Conservation (phyloP, 2,329 filamentous ascomycete species). For the Exophiala oligosperma region DNA sequence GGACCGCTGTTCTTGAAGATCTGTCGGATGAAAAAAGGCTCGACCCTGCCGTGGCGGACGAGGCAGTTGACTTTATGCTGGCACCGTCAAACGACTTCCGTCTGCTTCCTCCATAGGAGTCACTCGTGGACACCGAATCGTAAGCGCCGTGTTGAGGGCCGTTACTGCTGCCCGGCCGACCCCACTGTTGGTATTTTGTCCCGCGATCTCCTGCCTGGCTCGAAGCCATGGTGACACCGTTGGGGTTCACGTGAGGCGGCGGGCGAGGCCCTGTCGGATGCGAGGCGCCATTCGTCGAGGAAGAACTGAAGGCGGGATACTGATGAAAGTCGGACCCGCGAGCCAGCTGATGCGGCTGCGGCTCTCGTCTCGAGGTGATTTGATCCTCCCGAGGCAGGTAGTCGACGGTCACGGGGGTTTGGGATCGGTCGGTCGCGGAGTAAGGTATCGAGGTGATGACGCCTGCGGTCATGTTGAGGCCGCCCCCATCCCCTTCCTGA, state of each 20-base stretch:
- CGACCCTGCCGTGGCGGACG: constrained; percentile 58
- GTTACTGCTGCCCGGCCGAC: constrained; percentile 58
- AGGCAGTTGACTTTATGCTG: constrained; percentile 62
- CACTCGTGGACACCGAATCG: constrained; percentile 59
- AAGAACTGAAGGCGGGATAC: constrained; percentile 72
- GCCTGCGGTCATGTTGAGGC: constrained; percentile 73
- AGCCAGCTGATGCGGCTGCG: constrained; percentile 79
- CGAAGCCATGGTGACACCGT: constrained; percentile 66
- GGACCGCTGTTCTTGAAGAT: constrained; percentile 43
- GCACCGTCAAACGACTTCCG: constrained; percentile 64
- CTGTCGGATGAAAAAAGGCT: constrained; percentile 58
- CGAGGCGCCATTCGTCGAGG: constrained; percentile 52
- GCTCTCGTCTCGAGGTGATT: constrained; percentile 64
- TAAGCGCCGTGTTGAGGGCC: constrained; percentile 60
- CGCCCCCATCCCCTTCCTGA: constrained; percentile 58
- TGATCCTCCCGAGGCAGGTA: constrained; percentile 70
- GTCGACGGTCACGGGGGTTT: constrained; percentile 71
- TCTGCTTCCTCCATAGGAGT: constrained; percentile 52
- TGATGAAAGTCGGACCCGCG: constrained; percentile 85
- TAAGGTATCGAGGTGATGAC: constrained; percentile 88
- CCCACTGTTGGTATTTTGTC: constrained; percentile 77
- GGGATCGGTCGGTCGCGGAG: constrained; percentile 67
- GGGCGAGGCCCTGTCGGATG: constrained; percentile 64
- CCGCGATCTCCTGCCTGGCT: constrained; percentile 68
- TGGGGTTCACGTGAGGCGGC: constrained; percentile 48